Base-by-base conservation (phyloP, 306 rosid species). In the Vachellia pachyceras region DNA sequence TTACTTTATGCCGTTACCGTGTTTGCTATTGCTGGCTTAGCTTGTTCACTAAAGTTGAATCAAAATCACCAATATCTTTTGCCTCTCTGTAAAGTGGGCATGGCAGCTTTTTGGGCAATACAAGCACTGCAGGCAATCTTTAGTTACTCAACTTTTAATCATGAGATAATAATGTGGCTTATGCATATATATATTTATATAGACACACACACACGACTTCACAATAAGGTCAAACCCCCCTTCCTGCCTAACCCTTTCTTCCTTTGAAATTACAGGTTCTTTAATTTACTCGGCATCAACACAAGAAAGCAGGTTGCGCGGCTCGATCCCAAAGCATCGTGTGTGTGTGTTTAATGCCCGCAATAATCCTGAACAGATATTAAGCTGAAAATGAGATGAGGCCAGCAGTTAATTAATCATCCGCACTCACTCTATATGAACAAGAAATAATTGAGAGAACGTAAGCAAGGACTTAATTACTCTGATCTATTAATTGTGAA, bases 31-130 rank as follows among this genome's bases (percentile, higher is more conserved):
- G 47, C 17, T 66, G 8, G 47, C 47, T 67, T 2, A 23, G 10
- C 47, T 67, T 20, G 68, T 61, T 39, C 18, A 7, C 42, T 39
- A 2, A 17, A 67, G 22, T 67, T 66, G 47, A 63, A 63, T 47
- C 77, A 33, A 77, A 77, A 71, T 42, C 49, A 18, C 54, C 20
- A 3, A 44, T 18, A 66, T 73, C 79, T 82, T 73, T 35, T 29
- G n/a, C 70, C 55, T 10, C 67, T 83, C 44, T 55, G 72, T 42
- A 80, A 73, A 73, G 77, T 37, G 12, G 10, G 66, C 66, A 0
- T 78, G 86, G 49, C 67, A 83, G 77, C 86, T 79, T 83, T n/a
- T 79, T 66, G 57, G 54, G 69, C 72, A 45, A 77, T 45, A 22
- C 3, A 52, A 18, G 7, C 35, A 3, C 10, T 18, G 75, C 69